Conservation (phyloP, 2,329 filamentous ascomycete genomes). For the Alternaria atra region DNA sequence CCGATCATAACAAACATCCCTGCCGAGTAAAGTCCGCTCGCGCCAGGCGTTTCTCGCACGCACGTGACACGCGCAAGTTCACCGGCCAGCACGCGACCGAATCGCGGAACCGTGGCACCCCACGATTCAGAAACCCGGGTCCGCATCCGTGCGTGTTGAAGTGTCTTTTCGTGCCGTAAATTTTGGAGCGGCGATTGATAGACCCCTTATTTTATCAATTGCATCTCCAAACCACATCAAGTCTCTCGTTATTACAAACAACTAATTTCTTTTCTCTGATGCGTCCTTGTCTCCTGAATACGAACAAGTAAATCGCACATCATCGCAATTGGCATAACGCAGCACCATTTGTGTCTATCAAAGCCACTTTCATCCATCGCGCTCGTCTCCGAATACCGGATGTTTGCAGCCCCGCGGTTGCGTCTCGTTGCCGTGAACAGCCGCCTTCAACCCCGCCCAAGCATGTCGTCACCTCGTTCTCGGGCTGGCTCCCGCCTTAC, state of each 20-base stretch:
- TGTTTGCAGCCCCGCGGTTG: constrained; percentile 45
- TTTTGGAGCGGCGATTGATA: constrained; percentile 7
- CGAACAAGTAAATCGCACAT: background rate
- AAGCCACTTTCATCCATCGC: constrained; percentile 15
- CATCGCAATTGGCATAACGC: constrained; percentile 3
- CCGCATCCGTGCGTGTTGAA: constrained; percentile 10
- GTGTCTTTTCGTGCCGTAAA: constrained; percentile 2
- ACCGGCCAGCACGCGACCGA: constrained; percentile 12
- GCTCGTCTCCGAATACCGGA: constrained; percentile 41
- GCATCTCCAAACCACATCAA: background rate
- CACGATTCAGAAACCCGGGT: constrained; percentile 11
- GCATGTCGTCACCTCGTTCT: constrained; percentile 37
- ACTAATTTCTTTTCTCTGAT: constrained; percentile 6
- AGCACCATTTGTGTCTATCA: constrained; percentile 5
- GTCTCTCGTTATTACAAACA: background rate
- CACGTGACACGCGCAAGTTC: constrained; percentile 26
- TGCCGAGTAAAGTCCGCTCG: constrained; percentile 19
- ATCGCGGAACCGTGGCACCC: constrained; percentile 8
- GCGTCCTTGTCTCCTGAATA: constrained; percentile 1
- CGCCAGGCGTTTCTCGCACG: constrained; percentile 12
- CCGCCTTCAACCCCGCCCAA: constrained; percentile 41
- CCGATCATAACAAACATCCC: constrained; percentile 31
- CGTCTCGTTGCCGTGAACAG: constrained; percentile 34
- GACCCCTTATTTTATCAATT: constrained; percentile 3
- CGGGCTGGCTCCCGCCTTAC: constrained; percentile 61